phyloP scores from a whole-genome alignment of 2,329 filamentous ascomycete species.

The Arthrobotrys entomopaga region DNA sequence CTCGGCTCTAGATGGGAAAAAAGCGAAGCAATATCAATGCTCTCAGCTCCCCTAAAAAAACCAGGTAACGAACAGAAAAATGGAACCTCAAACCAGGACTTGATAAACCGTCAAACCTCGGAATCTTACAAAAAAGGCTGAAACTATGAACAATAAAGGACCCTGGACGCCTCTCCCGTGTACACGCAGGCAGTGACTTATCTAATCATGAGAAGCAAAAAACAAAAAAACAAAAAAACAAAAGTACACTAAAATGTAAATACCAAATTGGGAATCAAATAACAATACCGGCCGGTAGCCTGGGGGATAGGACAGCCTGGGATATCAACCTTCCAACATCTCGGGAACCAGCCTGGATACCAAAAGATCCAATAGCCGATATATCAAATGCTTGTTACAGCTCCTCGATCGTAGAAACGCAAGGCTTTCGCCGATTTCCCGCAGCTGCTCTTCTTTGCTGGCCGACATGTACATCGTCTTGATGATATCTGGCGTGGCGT shows the following conservation, averaged over 20 bases:
- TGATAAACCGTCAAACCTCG: background rate
- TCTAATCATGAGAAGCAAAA: background rate
- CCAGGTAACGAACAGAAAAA: constrained; percentile 8
- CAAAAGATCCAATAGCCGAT: constrained; percentile 81
- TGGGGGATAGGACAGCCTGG: constrained; percentile 7
- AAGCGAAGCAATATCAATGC: constrained; percentile 3
- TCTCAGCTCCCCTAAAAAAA: constrained; percentile 15
- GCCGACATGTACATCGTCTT: constrained; percentile 61
- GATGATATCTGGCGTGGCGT: constrained; percentile 63
- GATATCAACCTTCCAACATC: constrained; percentile 68
- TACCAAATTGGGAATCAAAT: background rate
- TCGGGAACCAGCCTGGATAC: constrained; percentile 87
- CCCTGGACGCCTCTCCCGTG: constrained; percentile 22
- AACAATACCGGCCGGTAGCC: background rate
- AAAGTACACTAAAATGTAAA: background rate
- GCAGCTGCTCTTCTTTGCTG: constrained; percentile 48
- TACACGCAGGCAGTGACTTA: background rate
- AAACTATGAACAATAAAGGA: constrained; percentile 7
- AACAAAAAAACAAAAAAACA: background rate
- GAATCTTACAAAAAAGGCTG: background rate
- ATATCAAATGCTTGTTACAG: constrained; percentile 91
- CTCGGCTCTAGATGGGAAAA: too few relatives aligned
- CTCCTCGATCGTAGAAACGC: constrained; percentile 62
- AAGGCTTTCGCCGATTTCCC: constrained; percentile 51
- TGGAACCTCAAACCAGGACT: background rate